Evolutionary conservation across 768 basidiomycete species (phyloP).

Genomic region (Collybia mongolica): DNA sequence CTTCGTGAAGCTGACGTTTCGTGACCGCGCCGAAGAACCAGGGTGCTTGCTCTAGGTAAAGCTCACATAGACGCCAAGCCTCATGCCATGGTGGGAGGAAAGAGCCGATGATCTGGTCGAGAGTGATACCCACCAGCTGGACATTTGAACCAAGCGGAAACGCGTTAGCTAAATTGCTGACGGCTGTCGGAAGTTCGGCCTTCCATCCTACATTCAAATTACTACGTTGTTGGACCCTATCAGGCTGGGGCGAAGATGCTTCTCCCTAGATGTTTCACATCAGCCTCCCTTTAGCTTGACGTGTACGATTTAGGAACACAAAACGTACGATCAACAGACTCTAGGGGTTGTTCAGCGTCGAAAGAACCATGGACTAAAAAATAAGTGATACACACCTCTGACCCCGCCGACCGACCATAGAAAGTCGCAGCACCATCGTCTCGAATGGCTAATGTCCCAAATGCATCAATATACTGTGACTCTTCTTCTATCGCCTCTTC

Average conservation of each 20-base stretch:
- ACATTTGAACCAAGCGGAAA: constrained; percentile 50
- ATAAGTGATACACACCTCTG: constrained; percentile 54
- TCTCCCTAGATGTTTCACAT: constrained; percentile 29
- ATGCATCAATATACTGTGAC: constrained; percentile 61
- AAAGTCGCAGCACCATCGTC: constrained; percentile 72
- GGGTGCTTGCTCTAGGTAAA: constrained; percentile 75
- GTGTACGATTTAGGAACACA: too few relatives aligned
- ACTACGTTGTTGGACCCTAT: not conserved
- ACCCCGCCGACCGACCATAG: constrained; percentile 70
- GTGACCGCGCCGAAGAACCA: constrained; percentile 81
- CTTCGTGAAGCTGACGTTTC: constrained; percentile 58
- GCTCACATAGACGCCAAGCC: constrained; percentile 55
- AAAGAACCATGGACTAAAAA: not conserved
- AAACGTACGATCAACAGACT: constrained; percentile 55
- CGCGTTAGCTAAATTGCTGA: constrained; percentile 25
- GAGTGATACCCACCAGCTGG: constrained; percentile 27
- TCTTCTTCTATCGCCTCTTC: constrained; percentile 32
- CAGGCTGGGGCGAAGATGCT: constrained; percentile 15
- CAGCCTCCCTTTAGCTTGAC: not conserved
- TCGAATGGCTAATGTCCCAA: constrained; percentile 67
- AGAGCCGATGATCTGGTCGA: constrained; percentile 42
- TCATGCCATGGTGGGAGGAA: constrained; percentile 62
- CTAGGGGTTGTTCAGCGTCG: constrained; percentile 23
- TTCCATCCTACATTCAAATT: not conserved
- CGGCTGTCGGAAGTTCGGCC: constrained; percentile 17